Evolutionary conservation across 345 rosid genomes (phyloP).

Genomic region (Syzygium oleosum): DNA sequence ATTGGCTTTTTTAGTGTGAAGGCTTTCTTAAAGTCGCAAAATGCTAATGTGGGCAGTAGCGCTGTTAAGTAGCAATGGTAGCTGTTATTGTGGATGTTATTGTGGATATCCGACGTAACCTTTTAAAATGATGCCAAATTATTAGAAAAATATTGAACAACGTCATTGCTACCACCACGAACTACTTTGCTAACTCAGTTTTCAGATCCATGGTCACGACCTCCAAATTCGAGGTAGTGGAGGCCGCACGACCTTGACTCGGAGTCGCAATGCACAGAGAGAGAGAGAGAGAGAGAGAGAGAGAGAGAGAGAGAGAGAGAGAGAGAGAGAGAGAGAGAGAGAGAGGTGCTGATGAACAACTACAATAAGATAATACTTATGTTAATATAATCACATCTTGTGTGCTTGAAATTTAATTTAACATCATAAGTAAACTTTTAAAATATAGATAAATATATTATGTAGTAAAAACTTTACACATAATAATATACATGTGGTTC

Average conservation of each 20-base stretch:
- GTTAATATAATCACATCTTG: neutral
- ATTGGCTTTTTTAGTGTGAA: no score
- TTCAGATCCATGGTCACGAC: no score
- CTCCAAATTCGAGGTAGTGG: neutral
- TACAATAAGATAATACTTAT: neutral
- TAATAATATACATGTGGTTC: neutral
- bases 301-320: neutral
- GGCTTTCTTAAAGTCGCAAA: no score
- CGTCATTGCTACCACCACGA: no score
- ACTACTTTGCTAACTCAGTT: no score
- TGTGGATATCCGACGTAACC: no score
- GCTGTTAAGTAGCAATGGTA: no score
- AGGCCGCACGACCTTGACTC: neutral
- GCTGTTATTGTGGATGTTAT: no score
- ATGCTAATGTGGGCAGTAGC: no score
- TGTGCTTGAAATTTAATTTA: neutral
- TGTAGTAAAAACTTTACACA: neutral
- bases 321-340: neutral
- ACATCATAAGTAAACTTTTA: neutral
- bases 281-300: neutral
- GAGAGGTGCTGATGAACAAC: neutral
- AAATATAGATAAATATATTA: neutral
- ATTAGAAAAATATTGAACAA: no score
- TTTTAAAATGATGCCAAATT: no score
- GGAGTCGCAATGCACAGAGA: neutral